These are phyloP conservation scores for Auricularia heimuer DNA, from an alignment of 768 basidiomycete genomes.

Conservation along the genomic window DNA sequence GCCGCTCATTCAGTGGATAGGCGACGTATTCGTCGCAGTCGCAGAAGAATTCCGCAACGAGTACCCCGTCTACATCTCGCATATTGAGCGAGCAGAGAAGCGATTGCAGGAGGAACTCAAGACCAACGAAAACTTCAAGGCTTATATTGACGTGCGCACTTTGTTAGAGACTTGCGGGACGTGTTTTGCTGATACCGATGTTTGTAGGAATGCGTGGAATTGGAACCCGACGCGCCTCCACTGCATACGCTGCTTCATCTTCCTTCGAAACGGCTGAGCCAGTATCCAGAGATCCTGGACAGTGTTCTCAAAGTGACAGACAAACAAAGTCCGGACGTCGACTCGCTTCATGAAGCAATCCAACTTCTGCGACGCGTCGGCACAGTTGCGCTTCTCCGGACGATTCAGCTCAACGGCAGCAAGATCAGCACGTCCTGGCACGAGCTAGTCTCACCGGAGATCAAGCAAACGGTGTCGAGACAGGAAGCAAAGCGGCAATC, in stretches of 20 bases:
- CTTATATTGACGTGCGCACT: not conserved
- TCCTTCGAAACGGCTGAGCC: not conserved
- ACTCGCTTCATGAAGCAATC: not conserved
- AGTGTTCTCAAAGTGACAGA: not conserved
- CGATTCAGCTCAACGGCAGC: conserved; percentile 1
- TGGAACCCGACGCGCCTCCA: not conserved
- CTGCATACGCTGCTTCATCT: not conserved
- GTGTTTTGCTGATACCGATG: not conserved
- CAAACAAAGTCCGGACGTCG: not conserved
- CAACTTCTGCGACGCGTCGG: not conserved
- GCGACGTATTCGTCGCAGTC: conserved; percentile 80
- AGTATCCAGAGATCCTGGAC: not conserved
- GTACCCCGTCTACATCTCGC: conserved; percentile 66
- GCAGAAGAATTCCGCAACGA: conserved; percentile 80
- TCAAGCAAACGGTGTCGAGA: not conserved
- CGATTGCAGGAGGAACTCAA: not conserved
- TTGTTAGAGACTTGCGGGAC: not conserved
- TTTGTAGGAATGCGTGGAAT: not conserved
- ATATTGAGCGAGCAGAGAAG: conserved; percentile 1
- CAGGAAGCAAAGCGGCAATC: not conserved
- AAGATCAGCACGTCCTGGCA: conserved; percentile 1
- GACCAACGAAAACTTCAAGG: not conserved
- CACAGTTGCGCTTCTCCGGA: not conserved
- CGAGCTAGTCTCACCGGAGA: not conserved
- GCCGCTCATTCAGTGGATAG: conserved; percentile 74